Percentiles rank a stretch among this genome's conserved stretches.
Evolutionary conservation across 768 basidiomycete species (phyloP).

Genomic region (Lactifluus volemus): DNA sequence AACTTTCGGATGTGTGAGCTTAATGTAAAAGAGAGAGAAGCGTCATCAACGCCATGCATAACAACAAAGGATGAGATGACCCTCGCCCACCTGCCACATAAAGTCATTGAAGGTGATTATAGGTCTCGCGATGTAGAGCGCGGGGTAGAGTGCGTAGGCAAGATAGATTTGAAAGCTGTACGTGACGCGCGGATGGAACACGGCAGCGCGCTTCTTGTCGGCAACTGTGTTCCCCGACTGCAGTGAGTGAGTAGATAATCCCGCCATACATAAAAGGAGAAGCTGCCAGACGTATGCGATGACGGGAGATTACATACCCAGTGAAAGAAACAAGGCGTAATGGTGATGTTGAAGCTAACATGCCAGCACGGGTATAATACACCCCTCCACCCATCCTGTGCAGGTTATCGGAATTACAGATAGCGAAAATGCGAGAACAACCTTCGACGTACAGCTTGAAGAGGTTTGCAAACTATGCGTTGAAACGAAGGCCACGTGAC

Average conservation of each 20-base stretch:
- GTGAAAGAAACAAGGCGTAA: constrained; percentile 88
- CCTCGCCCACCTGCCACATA: constrained; percentile 66
- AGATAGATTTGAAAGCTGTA: constrained; percentile 72
- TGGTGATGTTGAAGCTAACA: constrained; percentile 90
- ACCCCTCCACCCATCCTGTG: constrained; percentile 59
- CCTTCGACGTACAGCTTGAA: constrained; percentile 44
- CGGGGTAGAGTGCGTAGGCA: constrained; percentile 84
- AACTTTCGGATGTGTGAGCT: constrained; percentile 54
- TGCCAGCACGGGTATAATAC: constrained; percentile 91
- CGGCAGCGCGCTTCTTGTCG: constrained; percentile 53
- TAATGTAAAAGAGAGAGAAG: neutral
- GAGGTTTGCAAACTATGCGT: too few species aligned
- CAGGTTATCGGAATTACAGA: neutral
- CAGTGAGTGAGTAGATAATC: neutral
- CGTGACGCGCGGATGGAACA: constrained; percentile 43
- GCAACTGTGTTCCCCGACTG: constrained; percentile 28
- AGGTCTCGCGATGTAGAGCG: constrained; percentile 92
- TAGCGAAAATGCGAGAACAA: neutral
- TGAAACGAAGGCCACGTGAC: too few species aligned
- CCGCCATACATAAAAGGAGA: neutral
- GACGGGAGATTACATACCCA: constrained; percentile 56
- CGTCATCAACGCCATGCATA: neutral
- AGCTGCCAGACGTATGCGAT: constrained; percentile 32
- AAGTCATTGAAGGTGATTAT: constrained; percentile 97
- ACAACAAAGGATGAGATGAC: neutral